phyloP scores from a whole-genome alignment of 2,329 filamentous ascomycete genomes.

The Blastomyces emzantsi region DNA sequence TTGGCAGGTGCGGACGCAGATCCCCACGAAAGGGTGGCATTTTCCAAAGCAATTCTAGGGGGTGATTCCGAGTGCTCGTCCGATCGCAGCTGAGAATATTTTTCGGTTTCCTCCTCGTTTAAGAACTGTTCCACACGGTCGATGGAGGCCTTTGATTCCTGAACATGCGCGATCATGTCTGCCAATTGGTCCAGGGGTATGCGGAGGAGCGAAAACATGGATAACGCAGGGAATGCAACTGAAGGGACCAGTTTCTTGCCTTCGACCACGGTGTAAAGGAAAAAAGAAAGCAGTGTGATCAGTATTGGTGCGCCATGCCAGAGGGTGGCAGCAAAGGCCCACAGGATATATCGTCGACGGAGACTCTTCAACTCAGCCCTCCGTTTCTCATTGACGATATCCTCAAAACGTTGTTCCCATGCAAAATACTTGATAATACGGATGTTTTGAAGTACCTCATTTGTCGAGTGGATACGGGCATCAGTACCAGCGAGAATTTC shows the following conservation, averaged over 20 bases:
- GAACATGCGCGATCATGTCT: slow-evolving; percentile 97
- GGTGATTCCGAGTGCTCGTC: slow-evolving; percentile 58
- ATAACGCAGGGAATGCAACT: slow-evolving; percentile 90
- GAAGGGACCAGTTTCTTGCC: slow-evolving; percentile 84
- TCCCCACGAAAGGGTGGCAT: slow-evolving; percentile 86
- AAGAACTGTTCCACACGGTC: slow-evolving; percentile 95
- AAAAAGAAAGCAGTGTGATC: slow-evolving; percentile 94
- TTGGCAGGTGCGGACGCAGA: slow-evolving; percentile 45
- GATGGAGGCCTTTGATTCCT: slow-evolving; percentile 93
- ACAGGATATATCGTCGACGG: slow-evolving; percentile 76
- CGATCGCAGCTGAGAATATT: slow-evolving; percentile 74
- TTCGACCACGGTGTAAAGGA: slow-evolving; percentile 85
- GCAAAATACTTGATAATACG: slow-evolving; percentile 99
- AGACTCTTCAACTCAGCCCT: slow-evolving; percentile 66
- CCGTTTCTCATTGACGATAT: slow-evolving; percentile 82
- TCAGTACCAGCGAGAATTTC: slow-evolving; percentile 88
- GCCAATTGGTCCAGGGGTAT: slow-evolving; percentile 92
- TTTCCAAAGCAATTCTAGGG: slow-evolving; percentile 71
- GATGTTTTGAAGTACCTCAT: slow-evolving; percentile 95
- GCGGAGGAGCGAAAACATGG: slow-evolving; percentile 86
- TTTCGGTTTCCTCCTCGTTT: slow-evolving; percentile 88
- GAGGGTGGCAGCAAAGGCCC: slow-evolving; percentile 82
- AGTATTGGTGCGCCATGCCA: slow-evolving; percentile 95
- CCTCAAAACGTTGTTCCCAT: slow-evolving; percentile 87
- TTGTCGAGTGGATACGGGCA: slow-evolving; percentile 90